Conservation (phyloP, 78 protist genomes). For the Dictyostelium intermedium region DNA sequence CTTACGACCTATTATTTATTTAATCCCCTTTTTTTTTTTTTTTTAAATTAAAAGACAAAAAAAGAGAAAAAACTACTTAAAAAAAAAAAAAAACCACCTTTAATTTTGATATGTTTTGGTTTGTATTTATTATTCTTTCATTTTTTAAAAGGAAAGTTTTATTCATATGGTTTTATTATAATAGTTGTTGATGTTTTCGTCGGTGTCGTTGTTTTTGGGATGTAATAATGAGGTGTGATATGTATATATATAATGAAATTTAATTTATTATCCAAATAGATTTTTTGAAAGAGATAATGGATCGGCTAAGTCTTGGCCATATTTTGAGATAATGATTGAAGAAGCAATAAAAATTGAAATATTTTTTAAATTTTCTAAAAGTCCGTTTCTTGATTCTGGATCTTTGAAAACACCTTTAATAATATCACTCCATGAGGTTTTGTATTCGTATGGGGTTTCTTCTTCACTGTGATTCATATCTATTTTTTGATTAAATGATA, state of each 20-base stretch:
- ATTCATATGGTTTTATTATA: background rate
- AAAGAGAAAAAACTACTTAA: too few relatives aligned
- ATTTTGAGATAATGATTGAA: constrained; percentile 3
- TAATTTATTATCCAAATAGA: background rate
- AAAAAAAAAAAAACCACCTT: too few relatives aligned
- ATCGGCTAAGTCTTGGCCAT: background rate
- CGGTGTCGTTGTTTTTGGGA: background rate
- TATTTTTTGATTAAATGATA: background rate
- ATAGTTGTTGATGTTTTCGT: background rate
- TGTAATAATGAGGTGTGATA: too few relatives aligned
- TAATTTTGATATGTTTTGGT: too few relatives aligned
- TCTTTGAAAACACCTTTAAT: background rate
- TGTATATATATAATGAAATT: background rate
- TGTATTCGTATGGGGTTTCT: background rate
- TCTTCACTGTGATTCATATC: background rate
- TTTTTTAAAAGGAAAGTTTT: background rate
- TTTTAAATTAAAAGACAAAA: background rate
- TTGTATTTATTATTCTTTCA: background rate
- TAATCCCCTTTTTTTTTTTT: background rate
- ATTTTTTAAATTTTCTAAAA: constrained; percentile 6
- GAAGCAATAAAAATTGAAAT: background rate
- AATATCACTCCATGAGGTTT: background rate
- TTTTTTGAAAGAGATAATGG: background rate
- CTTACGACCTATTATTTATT: background rate
- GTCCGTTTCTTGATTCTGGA: constrained; percentile 2